phyloP scores from a whole-genome alignment of 2,329 filamentous ascomycete species.

The Phialophora verrucosa region DNA sequence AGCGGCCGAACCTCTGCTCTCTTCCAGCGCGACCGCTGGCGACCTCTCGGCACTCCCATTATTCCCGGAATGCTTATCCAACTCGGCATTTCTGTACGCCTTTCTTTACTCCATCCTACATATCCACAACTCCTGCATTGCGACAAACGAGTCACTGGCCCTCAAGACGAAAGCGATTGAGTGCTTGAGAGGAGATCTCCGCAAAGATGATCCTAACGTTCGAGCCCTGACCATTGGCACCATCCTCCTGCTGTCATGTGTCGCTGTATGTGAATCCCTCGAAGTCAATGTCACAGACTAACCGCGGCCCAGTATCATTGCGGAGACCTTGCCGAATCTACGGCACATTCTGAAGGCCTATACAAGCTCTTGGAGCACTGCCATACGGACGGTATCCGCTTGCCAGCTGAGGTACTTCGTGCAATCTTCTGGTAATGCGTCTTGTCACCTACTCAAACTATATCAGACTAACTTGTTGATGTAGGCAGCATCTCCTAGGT shows the following conservation, averaged over 20 bases:
- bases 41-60: constrained; percentile 18
- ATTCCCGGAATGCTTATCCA: constrained; percentile 22
- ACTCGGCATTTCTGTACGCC: constrained; percentile 22
- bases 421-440: constrained; percentile 23
- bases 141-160: constrained; percentile 16
- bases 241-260: constrained; percentile 21
- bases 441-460: neutral
- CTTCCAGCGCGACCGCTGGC: neutral
- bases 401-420: constrained; percentile 18
- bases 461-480: neutral
- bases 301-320: constrained; percentile 18
- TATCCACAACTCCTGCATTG: constrained; percentile 12
- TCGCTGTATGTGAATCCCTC: constrained; percentile 14
- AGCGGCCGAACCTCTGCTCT: constrained; percentile 18
- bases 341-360: constrained; percentile 24
- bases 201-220: constrained; percentile 7
- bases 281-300: neutral
- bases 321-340: constrained; percentile 21
- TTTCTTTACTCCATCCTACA: constrained; percentile 24
- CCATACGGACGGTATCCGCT: constrained; percentile 3
- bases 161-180: constrained; percentile 26
- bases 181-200: constrained; percentile 20
- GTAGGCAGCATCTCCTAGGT: constrained; percentile 24
- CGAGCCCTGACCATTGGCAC: constrained; percentile 22
- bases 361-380: constrained; percentile 22